These are phyloP conservation scores for Sphenostylis stenocarpa DNA, from an alignment of 306 rosid species.

Conservation along the genomic window DNA sequence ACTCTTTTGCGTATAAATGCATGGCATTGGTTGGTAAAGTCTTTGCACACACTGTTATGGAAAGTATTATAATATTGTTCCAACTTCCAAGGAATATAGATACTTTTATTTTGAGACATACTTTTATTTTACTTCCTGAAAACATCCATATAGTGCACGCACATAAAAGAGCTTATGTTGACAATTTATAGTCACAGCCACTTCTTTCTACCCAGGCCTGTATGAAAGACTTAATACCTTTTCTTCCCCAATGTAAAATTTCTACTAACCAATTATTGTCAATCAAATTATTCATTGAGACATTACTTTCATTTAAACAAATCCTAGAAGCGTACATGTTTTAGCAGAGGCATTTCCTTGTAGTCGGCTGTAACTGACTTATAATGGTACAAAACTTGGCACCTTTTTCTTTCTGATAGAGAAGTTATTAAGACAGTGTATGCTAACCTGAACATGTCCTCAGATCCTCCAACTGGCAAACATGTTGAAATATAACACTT, in stretches of 20 bases:
- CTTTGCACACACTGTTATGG: background rate
- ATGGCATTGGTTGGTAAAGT: constrained; percentile 10
- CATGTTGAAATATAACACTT: constrained; percentile 78
- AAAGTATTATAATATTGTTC: background rate
- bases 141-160: background rate
- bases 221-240: background rate
- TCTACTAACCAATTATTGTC: background rate
- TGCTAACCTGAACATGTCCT: constrained; percentile 74
- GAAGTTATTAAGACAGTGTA: background rate
- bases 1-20: background rate
- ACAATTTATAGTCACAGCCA: background rate
- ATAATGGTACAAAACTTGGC: constrained; percentile 15
- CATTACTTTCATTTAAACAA: background rate
- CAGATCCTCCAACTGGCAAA: constrained; percentile 50
- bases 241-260: background rate
- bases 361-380: constrained; percentile 18
- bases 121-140: background rate
- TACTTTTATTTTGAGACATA: background rate
- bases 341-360: background rate
- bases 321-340: constrained; percentile 22
- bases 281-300: background rate
- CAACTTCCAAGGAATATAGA: constrained; percentile 4
- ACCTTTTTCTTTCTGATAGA: background rate
- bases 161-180: constrained; percentile 11
- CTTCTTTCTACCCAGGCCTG: constrained; percentile 6